Conservation (phyloP, 768 basidiomycete genomes). For the Megacollybia marginata region DNA sequence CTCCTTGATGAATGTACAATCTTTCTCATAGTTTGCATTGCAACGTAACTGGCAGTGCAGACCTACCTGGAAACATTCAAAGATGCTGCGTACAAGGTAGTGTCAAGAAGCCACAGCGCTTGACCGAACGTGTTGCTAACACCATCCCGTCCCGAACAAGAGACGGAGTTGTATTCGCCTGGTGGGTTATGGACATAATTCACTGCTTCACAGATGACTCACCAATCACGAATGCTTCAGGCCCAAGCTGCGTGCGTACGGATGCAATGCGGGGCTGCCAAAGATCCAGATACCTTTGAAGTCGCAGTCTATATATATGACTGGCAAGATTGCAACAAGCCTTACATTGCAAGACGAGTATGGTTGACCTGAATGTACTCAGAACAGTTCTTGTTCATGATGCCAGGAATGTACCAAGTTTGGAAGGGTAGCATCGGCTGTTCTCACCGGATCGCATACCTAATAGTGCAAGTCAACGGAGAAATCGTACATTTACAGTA, state of each 20-base stretch:
- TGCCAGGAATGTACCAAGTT: conserved; percentile 31
- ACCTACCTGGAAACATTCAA: not conserved
- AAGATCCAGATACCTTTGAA: conserved; percentile 41
- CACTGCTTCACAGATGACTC: not conserved
- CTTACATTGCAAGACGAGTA: conserved; percentile 39
- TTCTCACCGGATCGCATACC: conserved; percentile 36
- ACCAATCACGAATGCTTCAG: conserved; percentile 44
- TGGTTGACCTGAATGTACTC: conserved; percentile 37
- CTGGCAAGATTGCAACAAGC: not conserved
- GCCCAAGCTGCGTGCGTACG: conserved; percentile 39
- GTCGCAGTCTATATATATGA: not conserved
- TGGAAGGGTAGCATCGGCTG: conserved; percentile 38
- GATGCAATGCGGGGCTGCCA: conserved; percentile 46
- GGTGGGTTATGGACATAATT: not conserved
- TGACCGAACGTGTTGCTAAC: conserved; percentile 52
- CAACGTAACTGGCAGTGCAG: not conserved
- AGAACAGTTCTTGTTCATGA: not conserved
- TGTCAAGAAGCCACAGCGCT: conserved; percentile 44
- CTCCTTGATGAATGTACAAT: conserved; percentile 49
- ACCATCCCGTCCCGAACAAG: conserved; percentile 40
- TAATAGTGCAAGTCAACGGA: conserved; percentile 6
- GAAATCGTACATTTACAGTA: not conserved
- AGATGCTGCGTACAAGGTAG: conserved; percentile 14
- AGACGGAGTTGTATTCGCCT: conserved; percentile 53
- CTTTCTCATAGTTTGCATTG: conserved; percentile 13